phyloP scores from a whole-genome alignment of 83 land plant species.

The Larix sibirica region DNA sequence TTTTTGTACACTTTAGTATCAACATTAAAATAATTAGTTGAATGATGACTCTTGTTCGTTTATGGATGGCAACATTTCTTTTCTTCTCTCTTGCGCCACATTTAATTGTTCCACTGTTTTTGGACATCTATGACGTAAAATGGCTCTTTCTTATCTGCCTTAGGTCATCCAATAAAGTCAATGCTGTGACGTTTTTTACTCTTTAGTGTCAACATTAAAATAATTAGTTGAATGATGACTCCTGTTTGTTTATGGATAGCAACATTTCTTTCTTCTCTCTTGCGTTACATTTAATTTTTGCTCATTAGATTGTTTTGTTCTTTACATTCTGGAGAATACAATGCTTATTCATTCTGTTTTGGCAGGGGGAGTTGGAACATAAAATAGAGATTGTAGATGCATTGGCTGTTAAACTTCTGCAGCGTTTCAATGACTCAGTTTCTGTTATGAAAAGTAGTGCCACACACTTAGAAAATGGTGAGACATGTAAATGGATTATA shows the following conservation, averaged over 20 bases:
- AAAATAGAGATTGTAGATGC: conserved; percentile 92
- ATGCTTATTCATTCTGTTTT: conserved; percentile 6
- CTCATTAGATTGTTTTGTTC: not conserved
- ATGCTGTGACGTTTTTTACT: not conserved
- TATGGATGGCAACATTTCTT: not conserved
- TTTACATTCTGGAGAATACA: not conserved
- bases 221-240: not conserved
- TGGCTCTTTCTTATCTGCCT: too few species aligned
- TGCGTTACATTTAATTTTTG: not conserved
- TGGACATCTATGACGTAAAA: too few species aligned
- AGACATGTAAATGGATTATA: not conserved
- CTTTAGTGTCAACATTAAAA: not conserved
- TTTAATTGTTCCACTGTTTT: too few species aligned
- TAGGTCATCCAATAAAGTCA: not conserved
- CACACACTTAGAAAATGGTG: conserved; percentile 77
- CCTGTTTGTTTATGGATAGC: not conserved
- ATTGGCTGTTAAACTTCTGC: conserved; percentile 80
- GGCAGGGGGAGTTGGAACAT: conserved; percentile 89
- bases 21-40: not conserved
- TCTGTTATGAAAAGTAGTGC: conserved; percentile 83
- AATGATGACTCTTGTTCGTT: not conserved
- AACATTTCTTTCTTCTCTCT: not conserved
- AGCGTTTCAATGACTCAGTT: conserved; percentile 79
- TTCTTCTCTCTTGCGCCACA: not conserved
- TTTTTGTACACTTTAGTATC: not conserved